Evolutionary conservation across 2,329 filamentous ascomycete genomes (phyloP).

Genomic region (Venturia oleaginea): DNA sequence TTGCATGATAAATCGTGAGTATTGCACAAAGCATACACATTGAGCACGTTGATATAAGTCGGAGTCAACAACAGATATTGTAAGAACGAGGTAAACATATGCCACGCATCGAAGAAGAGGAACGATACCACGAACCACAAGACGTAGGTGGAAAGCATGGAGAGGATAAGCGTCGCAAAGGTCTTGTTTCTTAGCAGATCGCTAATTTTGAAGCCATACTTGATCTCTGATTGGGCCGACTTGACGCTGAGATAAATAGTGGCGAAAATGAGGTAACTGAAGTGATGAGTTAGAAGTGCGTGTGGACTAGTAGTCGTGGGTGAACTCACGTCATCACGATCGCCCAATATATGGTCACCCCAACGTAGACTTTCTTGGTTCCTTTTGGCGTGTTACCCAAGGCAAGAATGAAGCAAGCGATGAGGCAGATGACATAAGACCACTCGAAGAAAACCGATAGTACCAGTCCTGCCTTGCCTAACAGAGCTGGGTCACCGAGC

Average conservation of each 20-base stretch:
- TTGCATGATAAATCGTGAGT: conserved; percentile 62
- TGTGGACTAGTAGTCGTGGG: background rate
- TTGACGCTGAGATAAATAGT: conserved; percentile 88
- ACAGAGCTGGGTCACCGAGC: conserved; percentile 57
- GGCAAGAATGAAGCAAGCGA: conserved; percentile 90
- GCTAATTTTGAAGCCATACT: conserved; percentile 55
- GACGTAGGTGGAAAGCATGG: conserved; percentile 81
- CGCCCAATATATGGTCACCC: conserved; percentile 98
- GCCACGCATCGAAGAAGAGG: conserved; percentile 96
- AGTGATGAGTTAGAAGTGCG: conserved; percentile 1
- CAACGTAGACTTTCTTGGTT: conserved; percentile 86
- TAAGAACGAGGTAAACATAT: conserved; percentile 86
- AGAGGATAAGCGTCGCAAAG: conserved; percentile 91
- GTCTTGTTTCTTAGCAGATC: conserved; percentile 77
- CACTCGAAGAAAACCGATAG: conserved; percentile 89
- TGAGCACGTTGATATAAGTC: conserved; percentile 96
- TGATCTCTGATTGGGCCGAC: conserved; percentile 66
- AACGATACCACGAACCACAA: conserved; percentile 88
- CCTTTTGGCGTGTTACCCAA: conserved; percentile 92
- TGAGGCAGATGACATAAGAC: conserved; percentile 83
- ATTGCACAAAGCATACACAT: conserved; percentile 98
- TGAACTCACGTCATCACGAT: conserved; percentile 77
- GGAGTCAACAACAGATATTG: conserved; percentile 94
- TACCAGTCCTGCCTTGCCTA: conserved; percentile 69
- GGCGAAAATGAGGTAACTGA: conserved; percentile 82